A percentile compares a stretch with the other conserved stretches of the same genome.
Conservation (phyloP, 441 rosid species). For the Corymbia citriodora region DNA sequence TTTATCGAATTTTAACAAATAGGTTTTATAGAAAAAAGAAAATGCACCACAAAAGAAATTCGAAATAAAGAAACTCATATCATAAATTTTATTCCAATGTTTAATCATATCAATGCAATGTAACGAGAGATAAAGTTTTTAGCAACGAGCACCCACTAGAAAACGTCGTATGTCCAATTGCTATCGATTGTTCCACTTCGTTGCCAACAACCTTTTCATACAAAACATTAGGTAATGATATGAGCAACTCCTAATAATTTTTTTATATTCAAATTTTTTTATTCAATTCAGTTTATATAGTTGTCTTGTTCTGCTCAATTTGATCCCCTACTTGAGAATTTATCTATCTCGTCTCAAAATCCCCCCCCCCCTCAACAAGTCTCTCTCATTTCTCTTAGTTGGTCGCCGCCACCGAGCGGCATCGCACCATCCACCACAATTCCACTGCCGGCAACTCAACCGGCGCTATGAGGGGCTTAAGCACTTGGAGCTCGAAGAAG, state of each 20-base stretch:
- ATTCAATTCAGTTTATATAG: background rate
- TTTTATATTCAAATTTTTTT: background rate
- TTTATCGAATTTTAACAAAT: too few species aligned
- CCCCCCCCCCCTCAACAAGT: background rate
- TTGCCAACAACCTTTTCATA: too few species aligned
- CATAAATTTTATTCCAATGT: background rate
- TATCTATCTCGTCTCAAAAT: background rate
- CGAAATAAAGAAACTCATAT: background rate
- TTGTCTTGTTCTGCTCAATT: background rate
- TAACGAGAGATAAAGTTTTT: background rate
- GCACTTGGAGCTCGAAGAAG: background rate
- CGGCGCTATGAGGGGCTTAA: rapidly evolving
- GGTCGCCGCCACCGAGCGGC: rapidly evolving
- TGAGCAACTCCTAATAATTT: background rate
- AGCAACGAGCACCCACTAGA: background rate
- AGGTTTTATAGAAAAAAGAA: too few species aligned
- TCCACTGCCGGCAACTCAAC: background rate
- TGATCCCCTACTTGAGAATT: background rate
- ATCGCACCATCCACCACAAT: background rate
- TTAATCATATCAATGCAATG: background rate
- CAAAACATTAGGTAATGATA: background rate
- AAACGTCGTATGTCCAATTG: too few species aligned
- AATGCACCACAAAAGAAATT: background rate
- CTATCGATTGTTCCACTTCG: background rate
- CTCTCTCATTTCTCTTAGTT: background rate